phyloP scores from a whole-genome alignment of 2,329 filamentous ascomycete genomes.

The Fusarium transvaalense region DNA sequence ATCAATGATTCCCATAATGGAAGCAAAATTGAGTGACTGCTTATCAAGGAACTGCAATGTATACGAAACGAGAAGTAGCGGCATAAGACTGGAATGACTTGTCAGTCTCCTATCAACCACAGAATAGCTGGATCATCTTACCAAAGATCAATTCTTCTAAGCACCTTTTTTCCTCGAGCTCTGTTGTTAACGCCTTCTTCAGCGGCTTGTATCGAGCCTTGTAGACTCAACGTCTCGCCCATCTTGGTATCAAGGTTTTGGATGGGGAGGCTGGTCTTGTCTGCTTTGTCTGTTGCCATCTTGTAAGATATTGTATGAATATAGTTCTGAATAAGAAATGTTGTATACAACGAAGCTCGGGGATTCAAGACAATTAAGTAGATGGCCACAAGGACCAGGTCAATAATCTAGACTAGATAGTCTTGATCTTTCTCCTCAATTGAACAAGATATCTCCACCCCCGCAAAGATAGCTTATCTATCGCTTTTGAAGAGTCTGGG shows the following conservation, averaged over 20 bases:
- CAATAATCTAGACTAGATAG: neutral
- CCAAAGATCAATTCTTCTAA: constrained; percentile 39
- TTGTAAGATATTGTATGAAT: neutral
- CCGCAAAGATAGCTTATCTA: constrained; percentile 13
- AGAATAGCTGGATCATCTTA: neutral
- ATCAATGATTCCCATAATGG: constrained; percentile 43
- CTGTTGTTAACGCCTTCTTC: constrained; percentile 20
- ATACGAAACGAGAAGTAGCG: constrained; percentile 41
- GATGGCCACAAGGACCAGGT: neutral
- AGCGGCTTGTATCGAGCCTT: constrained; percentile 20
- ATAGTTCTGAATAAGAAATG: neutral
- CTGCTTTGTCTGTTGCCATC: constrained; percentile 22
- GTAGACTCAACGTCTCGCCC: constrained; percentile 30
- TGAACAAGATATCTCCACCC: constrained; percentile 22
- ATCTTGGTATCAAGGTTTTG: constrained; percentile 27
- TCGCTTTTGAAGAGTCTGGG: constrained; percentile 10
- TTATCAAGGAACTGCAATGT: constrained; percentile 46
- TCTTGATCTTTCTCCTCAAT: neutral
- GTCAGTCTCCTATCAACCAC: neutral
- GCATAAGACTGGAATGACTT: constrained; percentile 23
- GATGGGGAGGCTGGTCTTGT: constrained; percentile 2
- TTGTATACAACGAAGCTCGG: neutral
- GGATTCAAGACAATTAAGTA: constrained; percentile 11
- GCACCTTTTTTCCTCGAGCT: neutral
- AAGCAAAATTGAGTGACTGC: constrained; percentile 43